Evolutionary conservation across 805 yeast genomes (phyloP).

Genomic region (Myxozyma mucilagina): DNA sequence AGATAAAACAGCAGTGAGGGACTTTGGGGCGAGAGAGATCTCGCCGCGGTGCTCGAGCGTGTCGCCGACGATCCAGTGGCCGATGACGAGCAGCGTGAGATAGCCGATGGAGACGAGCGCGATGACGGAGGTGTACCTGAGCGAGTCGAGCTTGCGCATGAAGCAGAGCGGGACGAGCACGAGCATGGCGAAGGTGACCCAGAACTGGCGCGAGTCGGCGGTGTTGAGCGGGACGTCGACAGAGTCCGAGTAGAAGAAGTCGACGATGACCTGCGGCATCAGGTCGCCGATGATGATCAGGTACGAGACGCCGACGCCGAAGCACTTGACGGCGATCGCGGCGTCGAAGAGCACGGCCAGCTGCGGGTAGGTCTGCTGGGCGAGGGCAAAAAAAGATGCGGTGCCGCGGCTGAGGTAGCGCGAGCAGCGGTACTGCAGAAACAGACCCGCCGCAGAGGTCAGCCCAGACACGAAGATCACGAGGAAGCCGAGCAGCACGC

Average conservation of each 20-base stretch:
- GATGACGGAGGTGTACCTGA: constrained; percentile 79
- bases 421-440: constrained; percentile 60
- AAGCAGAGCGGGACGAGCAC: constrained; percentile 66
- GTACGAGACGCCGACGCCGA: constrained; percentile 76
- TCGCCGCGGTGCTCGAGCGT: constrained; percentile 53
- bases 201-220: constrained; percentile 43
- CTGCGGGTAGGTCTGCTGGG: constrained; percentile 68
- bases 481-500: constrained; percentile 55
- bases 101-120: constrained; percentile 82
- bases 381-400: constrained; percentile 69
- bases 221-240: constrained; percentile 6
- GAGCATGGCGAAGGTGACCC: constrained; percentile 51
- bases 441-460: constrained; percentile 67
- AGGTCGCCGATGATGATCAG: constrained; percentile 72
- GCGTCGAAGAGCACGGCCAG: constrained; percentile 66
- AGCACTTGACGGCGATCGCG: constrained; percentile 75
- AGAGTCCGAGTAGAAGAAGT: constrained; percentile 27
- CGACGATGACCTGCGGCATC: constrained; percentile 55
- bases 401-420: constrained; percentile 56
- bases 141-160: constrained; percentile 72
- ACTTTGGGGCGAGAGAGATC: constrained; percentile 52
- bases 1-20: constrained; percentile 51
- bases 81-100: constrained; percentile 67
- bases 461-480: constrained; percentile 60
- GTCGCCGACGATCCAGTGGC: constrained; percentile 65